Evolutionary conservation across 352 stramenopile species (phyloP), one percentile per base, ranked within the genome.

Genomic region (Pythium inflatum): DNA sequence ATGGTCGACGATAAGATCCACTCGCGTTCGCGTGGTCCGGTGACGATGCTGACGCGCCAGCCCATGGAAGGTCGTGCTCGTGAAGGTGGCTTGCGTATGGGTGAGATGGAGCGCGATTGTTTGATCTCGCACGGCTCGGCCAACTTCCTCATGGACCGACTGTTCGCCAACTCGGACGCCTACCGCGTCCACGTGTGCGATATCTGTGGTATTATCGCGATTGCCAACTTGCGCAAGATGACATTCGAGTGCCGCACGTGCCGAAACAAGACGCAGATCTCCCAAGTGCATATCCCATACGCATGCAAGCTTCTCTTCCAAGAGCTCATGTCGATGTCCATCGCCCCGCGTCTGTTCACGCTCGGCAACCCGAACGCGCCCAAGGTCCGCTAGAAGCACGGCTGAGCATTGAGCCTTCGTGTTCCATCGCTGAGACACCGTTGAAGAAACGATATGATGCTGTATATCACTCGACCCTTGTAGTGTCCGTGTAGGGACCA

Each of bases 1-100:
- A 98, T 99, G 85, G 98, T 99, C 55, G 97, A 99, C 77, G 98
- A 99, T 81, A 99, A 99, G 91, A 99, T 99, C 66, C 98, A 99
- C 87, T 98, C 95, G 65, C 91, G 98, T 36, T 94, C 87, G 51
- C 85, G 91, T 64, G 90, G 90, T 14, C 98, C 98, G 8, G 93
- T 99, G 64, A 97, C 97, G 48, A 99, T 99, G 94, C 82, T 99
- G 24, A 99, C 97, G 38, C 93, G 98, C 45, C 98, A 99, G 84
- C 98, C 98, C 41, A 93, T 99, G 81, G 98, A 99, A 77, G 98
- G 98, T 81, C 91, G 98, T 81, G 95, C 94, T 38, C 88, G 97
- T 62, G 98, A 99, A 80, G 98, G 98, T 83, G 98, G 98, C 72
- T 78, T 99, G 72, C 97, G 98, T 57, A 99, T 99, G 97, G 98